Conservation (phyloP, 257 asterid species). For the Scutellaria baicalensis region DNA sequence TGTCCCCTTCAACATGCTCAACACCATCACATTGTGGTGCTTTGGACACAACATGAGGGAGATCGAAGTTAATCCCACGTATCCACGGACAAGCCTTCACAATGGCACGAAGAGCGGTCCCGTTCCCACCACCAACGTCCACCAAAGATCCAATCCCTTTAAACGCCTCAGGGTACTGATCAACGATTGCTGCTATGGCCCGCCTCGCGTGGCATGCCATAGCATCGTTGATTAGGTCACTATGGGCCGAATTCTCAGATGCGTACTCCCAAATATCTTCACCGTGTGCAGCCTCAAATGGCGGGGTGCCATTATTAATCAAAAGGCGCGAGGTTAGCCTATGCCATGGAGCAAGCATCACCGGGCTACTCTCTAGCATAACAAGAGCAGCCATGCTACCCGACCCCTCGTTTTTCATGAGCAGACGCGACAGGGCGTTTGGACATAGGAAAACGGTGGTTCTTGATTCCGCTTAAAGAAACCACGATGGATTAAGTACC, state of each 20-base stretch:
- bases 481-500: slow-evolving; percentile 44
- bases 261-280: slow-evolving; percentile 41
- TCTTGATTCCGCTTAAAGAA: slow-evolving; percentile 29
- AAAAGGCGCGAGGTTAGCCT: slow-evolving; percentile 24
- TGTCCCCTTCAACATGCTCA: slow-evolving; percentile 49
- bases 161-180: slow-evolving; percentile 27
- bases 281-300: slow-evolving; percentile 44
- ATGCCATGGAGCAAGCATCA: slow-evolving; percentile 70
- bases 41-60: slow-evolving; percentile 46
- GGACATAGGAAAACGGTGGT: slow-evolving; percentile 23
- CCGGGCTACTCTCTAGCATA: slow-evolving; percentile 43
- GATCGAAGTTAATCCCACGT: slow-evolving; percentile 51
- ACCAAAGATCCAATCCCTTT: slow-evolving; percentile 38
- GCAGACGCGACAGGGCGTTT: slow-evolving; percentile 51
- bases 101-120: slow-evolving; percentile 35
- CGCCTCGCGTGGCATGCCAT: slow-evolving; percentile 50
- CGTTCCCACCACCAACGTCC: slow-evolving; percentile 82
- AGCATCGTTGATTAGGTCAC: slow-evolving; percentile 51
- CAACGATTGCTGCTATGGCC: slow-evolving; percentile 21
- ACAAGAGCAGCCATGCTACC: slow-evolving; percentile 41
- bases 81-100: slow-evolving; percentile 46
- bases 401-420: neutral
- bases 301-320: neutral
- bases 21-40: slow-evolving; percentile 26
- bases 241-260: slow-evolving; percentile 13